Percentiles rank a stretch among this genome's conserved stretches.
Evolutionary conservation across 140 eudicot genomes (phyloP).

Genomic region (Oenanthe javanica): DNA sequence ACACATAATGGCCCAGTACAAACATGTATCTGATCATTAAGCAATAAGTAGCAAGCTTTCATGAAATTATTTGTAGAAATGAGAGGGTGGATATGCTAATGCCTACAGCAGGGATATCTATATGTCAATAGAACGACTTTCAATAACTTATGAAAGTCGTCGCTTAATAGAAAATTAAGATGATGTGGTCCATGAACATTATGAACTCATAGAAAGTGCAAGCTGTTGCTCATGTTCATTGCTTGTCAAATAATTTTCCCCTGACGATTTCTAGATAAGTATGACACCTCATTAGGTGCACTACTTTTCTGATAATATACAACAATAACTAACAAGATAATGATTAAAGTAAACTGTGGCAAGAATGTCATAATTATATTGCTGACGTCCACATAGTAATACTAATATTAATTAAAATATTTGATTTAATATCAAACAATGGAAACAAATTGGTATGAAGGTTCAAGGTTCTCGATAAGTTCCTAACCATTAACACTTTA

Average conservation of each 20-base stretch:
- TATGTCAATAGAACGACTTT: neutral
- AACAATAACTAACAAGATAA: neutral
- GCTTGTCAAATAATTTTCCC: neutral
- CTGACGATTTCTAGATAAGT: neutral
- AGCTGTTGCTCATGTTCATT: neutral
- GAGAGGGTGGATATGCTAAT: neutral
- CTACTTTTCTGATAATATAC: neutral
- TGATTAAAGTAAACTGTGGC: neutral
- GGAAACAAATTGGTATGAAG: neutral
- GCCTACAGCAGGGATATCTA: neutral
- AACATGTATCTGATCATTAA: neutral
- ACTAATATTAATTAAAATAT: neutral
- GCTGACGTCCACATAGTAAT: neutral
- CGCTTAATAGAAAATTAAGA: neutral
- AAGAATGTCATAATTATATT: neutral
- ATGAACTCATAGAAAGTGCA: neutral
- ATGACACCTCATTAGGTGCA: slow-evolving; percentile 9
- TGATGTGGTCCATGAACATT: neutral
- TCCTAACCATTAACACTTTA: neutral
- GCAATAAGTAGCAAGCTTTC: neutral
- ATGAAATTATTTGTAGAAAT: too few relatives aligned
- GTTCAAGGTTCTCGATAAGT: neutral
- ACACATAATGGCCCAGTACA: neutral
- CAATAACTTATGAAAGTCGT: slow-evolving; percentile 4
- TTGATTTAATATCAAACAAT: neutral